Evolutionary conservation across 1,284 basidiomycete genomes (phyloP).

Genomic region (Cutaneotrichosporon arboriforme): DNA sequence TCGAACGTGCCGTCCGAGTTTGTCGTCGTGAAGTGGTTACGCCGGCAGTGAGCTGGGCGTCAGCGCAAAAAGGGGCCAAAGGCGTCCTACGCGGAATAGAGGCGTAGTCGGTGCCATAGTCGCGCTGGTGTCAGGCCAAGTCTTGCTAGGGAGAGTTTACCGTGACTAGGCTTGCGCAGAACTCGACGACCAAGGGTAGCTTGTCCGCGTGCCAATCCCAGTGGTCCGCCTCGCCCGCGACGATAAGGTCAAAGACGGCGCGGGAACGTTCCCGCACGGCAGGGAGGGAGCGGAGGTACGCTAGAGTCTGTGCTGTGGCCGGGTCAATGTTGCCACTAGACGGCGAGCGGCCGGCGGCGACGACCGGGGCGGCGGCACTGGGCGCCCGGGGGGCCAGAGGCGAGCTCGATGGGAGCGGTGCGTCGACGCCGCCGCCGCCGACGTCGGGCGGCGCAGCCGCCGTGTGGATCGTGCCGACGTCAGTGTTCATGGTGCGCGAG

Average conservation of each 20-base stretch:
- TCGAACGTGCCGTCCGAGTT: slow-evolving; percentile 55
- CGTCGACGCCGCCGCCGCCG: too few species aligned
- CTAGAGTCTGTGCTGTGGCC: neutral
- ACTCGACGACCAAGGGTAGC: slow-evolving; percentile 66
- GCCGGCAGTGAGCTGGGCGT: slow-evolving; percentile 68
- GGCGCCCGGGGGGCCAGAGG: too few species aligned
- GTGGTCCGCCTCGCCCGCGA: slow-evolving; percentile 68
- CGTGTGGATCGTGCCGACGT: too few species aligned
- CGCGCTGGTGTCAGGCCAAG: slow-evolving; percentile 55
- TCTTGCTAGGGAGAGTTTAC: too few species aligned
- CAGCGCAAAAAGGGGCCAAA: neutral
- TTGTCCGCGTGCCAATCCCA: slow-evolving; percentile 77
- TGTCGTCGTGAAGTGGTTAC: slow-evolving; percentile 69
- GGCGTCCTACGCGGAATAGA: slow-evolving; percentile 43
- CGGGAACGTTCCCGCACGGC: slow-evolving; percentile 79
- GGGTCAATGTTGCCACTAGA: neutral
- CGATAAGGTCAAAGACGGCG: slow-evolving; percentile 70
- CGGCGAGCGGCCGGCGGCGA: too few species aligned
- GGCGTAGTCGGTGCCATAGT: slow-evolving; percentile 68
- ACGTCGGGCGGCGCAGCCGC: too few species aligned
- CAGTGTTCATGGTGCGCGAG: too few species aligned
- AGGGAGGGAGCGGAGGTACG: slow-evolving; percentile 76
- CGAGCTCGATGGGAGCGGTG: too few species aligned
- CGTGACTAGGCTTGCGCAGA: slow-evolving; percentile 74
- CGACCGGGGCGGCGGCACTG: too few species aligned